Percentiles rank a stretch among this genome's conserved stretches.
phyloP scores from a whole-genome alignment of 2,329 filamentous ascomycete genomes.

The Reticulascus tulasneorum region DNA sequence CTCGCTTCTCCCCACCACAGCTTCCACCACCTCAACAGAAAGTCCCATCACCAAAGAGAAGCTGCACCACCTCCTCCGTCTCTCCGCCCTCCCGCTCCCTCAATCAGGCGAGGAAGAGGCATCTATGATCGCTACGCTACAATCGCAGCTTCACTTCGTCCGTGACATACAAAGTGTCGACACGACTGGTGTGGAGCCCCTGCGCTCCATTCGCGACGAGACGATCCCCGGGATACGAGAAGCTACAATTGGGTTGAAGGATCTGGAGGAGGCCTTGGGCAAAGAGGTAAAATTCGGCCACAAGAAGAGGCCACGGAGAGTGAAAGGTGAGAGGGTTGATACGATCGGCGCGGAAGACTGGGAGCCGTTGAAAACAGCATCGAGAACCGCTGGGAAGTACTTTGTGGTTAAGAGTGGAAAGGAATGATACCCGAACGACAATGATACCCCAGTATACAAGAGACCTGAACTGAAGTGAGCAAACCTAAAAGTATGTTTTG shows the following conservation, averaged over 20 bases:
- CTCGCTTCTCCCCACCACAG: slow-evolving; percentile 58
- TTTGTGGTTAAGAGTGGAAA: slow-evolving; percentile 69
- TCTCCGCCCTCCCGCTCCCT: slow-evolving; percentile 81
- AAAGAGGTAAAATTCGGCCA: slow-evolving; percentile 60
- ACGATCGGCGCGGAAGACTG: slow-evolving; percentile 56
- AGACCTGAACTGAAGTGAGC: no score
- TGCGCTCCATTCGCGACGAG: slow-evolving; percentile 80
- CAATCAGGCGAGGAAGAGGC: slow-evolving; percentile 57
- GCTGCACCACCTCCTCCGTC: slow-evolving; percentile 78
- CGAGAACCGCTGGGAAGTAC: slow-evolving; percentile 64
- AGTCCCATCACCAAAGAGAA: slow-evolving; percentile 59
- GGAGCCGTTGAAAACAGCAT: slow-evolving; percentile 65
- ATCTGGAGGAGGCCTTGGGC: slow-evolving; percentile 51
- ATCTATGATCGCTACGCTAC: slow-evolving; percentile 69
- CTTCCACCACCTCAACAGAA: slow-evolving; percentile 21
- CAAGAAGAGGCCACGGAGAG: slow-evolving; percentile 39
- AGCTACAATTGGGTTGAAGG: slow-evolving; percentile 55
- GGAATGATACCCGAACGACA: slow-evolving; percentile 14
- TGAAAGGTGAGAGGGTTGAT: slow-evolving; percentile 28
- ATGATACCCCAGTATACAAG: no score
- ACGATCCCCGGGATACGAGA: slow-evolving; percentile 52
- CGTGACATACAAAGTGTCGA: slow-evolving; percentile 76
- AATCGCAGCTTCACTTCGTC: slow-evolving; percentile 88
- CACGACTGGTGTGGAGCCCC: slow-evolving; percentile 66
- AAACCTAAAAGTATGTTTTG: neutral